phyloP scores from a whole-genome alignment of 208 protist genomes.

The Tritrichomonas musculus region DNA sequence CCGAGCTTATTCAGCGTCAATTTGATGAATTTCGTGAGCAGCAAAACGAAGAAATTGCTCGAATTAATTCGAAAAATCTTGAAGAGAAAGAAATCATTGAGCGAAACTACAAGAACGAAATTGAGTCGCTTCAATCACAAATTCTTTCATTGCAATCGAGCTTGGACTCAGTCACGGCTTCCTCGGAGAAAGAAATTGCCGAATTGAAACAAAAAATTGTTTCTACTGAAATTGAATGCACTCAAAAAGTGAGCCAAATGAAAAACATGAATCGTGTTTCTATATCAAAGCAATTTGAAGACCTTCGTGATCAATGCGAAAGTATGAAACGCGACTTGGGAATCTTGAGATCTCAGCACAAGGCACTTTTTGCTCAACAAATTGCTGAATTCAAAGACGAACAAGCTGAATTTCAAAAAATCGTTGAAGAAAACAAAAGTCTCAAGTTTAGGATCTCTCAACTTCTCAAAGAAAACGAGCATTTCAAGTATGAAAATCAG shows the following conservation, averaged over 20 bases:
- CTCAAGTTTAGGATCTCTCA: not conserved
- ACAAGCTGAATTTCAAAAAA: not conserved
- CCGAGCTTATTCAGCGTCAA: too few species aligned
- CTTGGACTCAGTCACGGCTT: not conserved
- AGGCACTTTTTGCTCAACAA: not conserved
- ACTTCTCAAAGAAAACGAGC: not conserved
- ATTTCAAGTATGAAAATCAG: not conserved
- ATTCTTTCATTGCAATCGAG: not conserved
- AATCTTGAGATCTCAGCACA: not conserved
- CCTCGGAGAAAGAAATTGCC: not conserved
- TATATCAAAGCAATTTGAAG: not conserved
- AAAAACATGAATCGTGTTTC: not conserved
- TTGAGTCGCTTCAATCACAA: not conserved
- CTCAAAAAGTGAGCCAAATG: not conserved
- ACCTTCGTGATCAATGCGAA: not conserved
- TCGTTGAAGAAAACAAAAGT: not conserved
- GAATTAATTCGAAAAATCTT: too few species aligned
- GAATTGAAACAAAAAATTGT: not conserved
- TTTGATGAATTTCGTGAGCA: too few species aligned
- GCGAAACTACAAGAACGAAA: not conserved
- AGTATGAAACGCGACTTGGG: not conserved
- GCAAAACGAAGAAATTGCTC: too few species aligned
- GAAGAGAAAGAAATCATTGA: too few species aligned
- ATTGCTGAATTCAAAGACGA: not conserved
- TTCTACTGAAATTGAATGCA: not conserved